Evolutionary conservation across 1,284 basidiomycete species (phyloP).

Genomic region (Papiliotrema laurentii): DNA sequence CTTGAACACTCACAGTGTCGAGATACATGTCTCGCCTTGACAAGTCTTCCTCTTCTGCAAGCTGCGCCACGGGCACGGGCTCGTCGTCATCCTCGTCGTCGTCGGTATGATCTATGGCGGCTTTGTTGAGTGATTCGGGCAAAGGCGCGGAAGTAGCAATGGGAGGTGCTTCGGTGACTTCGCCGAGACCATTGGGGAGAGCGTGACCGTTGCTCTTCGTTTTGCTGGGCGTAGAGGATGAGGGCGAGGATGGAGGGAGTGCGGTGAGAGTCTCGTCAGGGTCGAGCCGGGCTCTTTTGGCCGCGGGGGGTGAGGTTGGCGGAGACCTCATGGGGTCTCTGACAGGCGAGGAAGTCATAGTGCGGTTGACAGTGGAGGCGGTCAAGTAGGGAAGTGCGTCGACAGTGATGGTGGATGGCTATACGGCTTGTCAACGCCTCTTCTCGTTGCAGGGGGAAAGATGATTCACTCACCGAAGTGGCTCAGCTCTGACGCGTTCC

Average conservation of each 20-base stretch:
- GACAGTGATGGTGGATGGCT: too few species aligned
- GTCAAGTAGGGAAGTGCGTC: too few species aligned
- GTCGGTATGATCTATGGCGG: slow-evolving; percentile 23
- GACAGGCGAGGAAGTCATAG: not conserved
- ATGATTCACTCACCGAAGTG: too few species aligned
- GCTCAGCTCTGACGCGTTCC: too few species aligned
- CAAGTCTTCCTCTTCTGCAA: slow-evolving; percentile 50
- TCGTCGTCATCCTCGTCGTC: slow-evolving; percentile 54
- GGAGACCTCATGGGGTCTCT: slow-evolving; percentile 2
- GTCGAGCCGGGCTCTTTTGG: slow-evolving; percentile 17
- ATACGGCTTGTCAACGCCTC: too few species aligned
- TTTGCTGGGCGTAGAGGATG: slow-evolving; percentile 3
- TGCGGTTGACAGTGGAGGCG: not conserved
- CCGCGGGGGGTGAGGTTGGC: slow-evolving; percentile 8
- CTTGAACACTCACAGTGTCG: slow-evolving; percentile 68
- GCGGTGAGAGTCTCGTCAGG: slow-evolving; percentile 9
- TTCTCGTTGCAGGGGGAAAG: too few species aligned
- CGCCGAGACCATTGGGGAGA: slow-evolving; percentile 5
- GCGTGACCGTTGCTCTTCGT: slow-evolving; percentile 13
- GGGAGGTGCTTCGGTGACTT: slow-evolving; percentile 10
- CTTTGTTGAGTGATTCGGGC: slow-evolving; percentile 5
- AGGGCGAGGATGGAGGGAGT: slow-evolving; percentile 8
- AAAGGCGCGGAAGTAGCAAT: slow-evolving; percentile 12
- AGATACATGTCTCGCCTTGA: slow-evolving; percentile 84
- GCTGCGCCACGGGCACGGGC: slow-evolving; percentile 23